A percentile compares a stretch with the other conserved stretches of the same genome.
These are phyloP conservation scores for Glycyrrhiza uralensis DNA, from an alignment of 306 rosid genomes.

Conservation along the genomic window DNA sequence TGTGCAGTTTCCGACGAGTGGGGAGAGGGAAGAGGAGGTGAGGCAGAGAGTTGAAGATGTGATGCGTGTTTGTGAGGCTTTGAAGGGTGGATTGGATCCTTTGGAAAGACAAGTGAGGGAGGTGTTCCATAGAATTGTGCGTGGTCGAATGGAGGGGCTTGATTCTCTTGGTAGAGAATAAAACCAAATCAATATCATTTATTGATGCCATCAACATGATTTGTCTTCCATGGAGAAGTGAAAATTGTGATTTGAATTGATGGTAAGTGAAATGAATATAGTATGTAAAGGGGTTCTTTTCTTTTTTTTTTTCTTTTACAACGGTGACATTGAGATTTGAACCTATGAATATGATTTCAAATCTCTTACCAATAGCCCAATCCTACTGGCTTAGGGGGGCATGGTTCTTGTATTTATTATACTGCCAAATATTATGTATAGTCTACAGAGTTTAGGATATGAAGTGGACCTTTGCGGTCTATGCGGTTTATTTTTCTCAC, in stretches of 20 bases:
- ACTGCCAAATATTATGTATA: constrained; percentile 44
- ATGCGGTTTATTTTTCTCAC: neutral
- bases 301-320: too few relatives aligned
- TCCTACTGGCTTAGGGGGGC: too few relatives aligned
- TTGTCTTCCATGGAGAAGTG: neutral
- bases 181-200: neutral
- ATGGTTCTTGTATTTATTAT: constrained; percentile 41
- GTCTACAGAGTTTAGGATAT: constrained; percentile 40
- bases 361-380: too few relatives aligned
- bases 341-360: too few relatives aligned
- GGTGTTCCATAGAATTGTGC: constrained; percentile 72
- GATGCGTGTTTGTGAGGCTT: constrained; percentile 42
- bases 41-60: constrained; percentile 65
- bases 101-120: constrained; percentile 83
- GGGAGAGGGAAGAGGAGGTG: constrained; percentile 63
- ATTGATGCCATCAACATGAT: constrained; percentile 14
- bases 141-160: constrained; percentile 74
- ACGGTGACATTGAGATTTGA: too few relatives aligned
- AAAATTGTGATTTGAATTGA: constrained; percentile 14
- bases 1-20: constrained; percentile 65
- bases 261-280: constrained; percentile 9
- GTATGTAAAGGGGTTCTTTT: neutral
- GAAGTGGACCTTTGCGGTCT: constrained; percentile 35
- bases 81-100: constrained; percentile 74
- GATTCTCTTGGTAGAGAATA: constrained; percentile 48